Base-by-base conservation (phyloP, 176 grass and related monocot genomes). In the Juncus effusus region DNA sequence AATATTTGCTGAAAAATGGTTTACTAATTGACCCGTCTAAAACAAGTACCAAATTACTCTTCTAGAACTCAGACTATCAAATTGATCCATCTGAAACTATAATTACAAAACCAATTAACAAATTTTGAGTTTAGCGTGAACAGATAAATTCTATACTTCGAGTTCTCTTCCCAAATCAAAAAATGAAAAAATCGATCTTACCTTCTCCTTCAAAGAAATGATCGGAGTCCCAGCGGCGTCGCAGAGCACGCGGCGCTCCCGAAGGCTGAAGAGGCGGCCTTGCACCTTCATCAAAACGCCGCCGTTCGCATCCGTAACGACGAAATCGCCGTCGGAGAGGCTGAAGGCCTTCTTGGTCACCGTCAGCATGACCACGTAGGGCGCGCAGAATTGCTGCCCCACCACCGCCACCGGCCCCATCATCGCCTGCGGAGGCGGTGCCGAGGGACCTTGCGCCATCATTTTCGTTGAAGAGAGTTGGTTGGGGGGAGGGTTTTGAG, bases 311-410 rank as follows among this genome's bases (percentile, higher is more conserved):
- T 93, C 81, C 2, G 62, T 87, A 10, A 87, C 75, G 16, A 67
- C 39, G 86, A 78, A 89, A 44, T 83, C 74, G 42, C 9, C 78
- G 3, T 67, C 78, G 1, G 73, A 64, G 42, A 58, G 0, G 69
- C 65, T 81, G 45, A 87, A 19, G 2, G 40, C 50, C 16, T 61
- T 82, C 78, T 80, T 87, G 13, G 78, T 77, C 60, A 88, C 67
- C 41, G 56, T 67, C 41, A 93, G 72, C 42, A 69, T 71, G 41
- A 78, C 80, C 6, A 55, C 61, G 12, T 47, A 77, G 7, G 71
- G 57, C 55, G 52, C 15, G 16, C 89, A 92, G 75, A 71, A 87
- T 50, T 78, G 62, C 15, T 5, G 57, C 54, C 70, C 67, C 12
- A 92, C 76, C 42, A 87, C 84, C 37, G 12, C 28, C 51, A 61